Conservation (phyloP, 1,284 basidiomycete genomes). For the Ceratobasidium sp. region DNA sequence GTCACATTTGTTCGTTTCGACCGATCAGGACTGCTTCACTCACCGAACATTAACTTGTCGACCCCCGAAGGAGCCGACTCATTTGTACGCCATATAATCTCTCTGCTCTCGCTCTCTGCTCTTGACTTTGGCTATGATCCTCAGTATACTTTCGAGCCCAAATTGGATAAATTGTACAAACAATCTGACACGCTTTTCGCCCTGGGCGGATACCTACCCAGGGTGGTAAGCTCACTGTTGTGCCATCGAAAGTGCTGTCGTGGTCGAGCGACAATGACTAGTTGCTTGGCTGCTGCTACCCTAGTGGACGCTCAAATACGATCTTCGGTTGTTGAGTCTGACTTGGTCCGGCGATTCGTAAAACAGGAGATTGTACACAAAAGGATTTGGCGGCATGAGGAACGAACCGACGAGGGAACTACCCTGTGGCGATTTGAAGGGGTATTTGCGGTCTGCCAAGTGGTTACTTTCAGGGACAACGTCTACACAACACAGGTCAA, state of each 20-base stretch:
- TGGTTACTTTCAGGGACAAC: not conserved
- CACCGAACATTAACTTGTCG: conserved; percentile 3
- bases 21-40: conserved; percentile 12
- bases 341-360: not conserved
- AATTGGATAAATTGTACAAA: too few species aligned
- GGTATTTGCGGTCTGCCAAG: not conserved
- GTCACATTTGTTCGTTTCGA: conserved; percentile 22
- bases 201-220: too few species aligned
- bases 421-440: not conserved
- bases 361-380: not conserved
- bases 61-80: not conserved
- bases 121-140: too few species aligned
- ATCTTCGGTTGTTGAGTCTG: not conserved
- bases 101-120: not conserved
- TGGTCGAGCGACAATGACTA: not conserved
- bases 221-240: too few species aligned
- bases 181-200: too few species aligned
- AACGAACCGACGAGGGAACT: not conserved
- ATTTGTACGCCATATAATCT: not conserved
- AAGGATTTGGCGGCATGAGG: not conserved
- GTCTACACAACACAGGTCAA: not conserved
- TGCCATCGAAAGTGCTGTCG: not conserved
- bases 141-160: too few species aligned
- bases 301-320: not conserved
- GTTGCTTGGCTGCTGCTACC: not conserved